Percentiles rank a stretch among this genome's conserved stretches.
Conservation (phyloP, 2,329 filamentous ascomycete species). For the Ceratocystiopsis brevicomis region DNA sequence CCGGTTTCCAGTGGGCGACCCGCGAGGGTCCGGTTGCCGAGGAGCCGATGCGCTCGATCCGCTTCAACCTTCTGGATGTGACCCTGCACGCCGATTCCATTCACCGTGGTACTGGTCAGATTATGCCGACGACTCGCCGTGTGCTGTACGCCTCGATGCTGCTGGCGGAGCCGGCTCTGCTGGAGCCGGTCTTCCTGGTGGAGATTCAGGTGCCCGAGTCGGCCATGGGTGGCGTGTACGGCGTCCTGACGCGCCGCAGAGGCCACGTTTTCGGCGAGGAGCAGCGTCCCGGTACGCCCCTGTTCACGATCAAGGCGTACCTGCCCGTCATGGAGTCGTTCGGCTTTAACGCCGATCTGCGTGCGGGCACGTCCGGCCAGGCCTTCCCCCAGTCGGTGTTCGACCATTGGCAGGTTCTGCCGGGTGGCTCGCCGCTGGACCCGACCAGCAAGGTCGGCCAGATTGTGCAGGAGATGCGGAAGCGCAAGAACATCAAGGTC, state of each 20-base stretch:
- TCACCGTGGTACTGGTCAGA: conserved; percentile 96
- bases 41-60: conserved; percentile 91
- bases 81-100: conserved; percentile 99
- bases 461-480: conserved; percentile 78
- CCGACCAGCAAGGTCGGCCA: conserved; percentile 60
- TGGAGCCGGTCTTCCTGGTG: conserved; percentile 96
- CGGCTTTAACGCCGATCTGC: conserved; percentile 95
- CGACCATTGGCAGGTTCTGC: conserved; percentile 94
- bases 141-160: conserved; percentile 87
- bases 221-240: conserved; percentile 99
- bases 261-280: conserved; percentile 98
- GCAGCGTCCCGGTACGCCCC: conserved; percentile 94
- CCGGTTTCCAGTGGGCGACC: conserved; percentile 99
- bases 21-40: conserved; percentile 94
- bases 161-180: conserved; percentile 75
- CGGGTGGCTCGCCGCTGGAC: conserved; percentile 85
- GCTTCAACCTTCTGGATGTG: conserved; percentile 99
- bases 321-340: conserved; percentile 23
- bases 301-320: conserved; percentile 68
- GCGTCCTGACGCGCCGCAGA: conserved; percentile 91
- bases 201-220: conserved; percentile 98
- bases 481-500: conserved; percentile 99
- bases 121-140: conserved; percentile 96
- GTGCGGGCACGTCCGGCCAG: conserved; percentile 82
- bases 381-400: conserved; percentile 98